Conservation (phyloP, 495 filamentous ascomycete species). For the Apodospora peruviana region DNA sequence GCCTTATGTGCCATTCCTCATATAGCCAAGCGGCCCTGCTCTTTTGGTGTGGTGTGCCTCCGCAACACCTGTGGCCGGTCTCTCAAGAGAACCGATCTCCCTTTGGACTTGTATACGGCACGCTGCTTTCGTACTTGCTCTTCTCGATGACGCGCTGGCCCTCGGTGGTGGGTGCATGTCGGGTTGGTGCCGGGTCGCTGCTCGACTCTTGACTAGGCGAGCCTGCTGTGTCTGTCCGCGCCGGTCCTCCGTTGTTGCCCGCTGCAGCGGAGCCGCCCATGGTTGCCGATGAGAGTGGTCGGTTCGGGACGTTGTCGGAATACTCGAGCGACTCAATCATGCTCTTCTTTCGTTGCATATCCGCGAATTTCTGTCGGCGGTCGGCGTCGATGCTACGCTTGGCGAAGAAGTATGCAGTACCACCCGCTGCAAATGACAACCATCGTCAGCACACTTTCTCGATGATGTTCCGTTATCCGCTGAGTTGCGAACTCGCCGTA, state of each 20-base stretch:
- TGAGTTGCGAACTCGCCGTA: no score
- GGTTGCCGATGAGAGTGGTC: constrained; percentile 29
- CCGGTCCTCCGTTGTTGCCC: constrained; percentile 28
- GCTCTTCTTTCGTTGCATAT: constrained; percentile 58
- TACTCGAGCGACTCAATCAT: constrained; percentile 56
- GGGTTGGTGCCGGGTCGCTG: constrained; percentile 78
- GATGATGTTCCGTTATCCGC: no score
- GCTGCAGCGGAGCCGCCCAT: constrained; percentile 29
- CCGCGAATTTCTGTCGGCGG: constrained; percentile 64
- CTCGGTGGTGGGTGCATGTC: constrained; percentile 74
- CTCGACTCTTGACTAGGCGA: constrained; percentile 77
- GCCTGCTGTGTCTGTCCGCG: constrained; percentile 53
- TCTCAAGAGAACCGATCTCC: constrained; percentile 72
- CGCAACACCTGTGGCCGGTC: no score
- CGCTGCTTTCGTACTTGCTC: constrained; percentile 78
- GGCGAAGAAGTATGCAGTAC: constrained; percentile 86
- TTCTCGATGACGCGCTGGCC: constrained; percentile 65
- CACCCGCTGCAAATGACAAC: constrained; percentile 57
- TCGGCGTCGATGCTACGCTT: constrained; percentile 91
- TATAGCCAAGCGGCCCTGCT: no score
- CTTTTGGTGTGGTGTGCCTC: no score
- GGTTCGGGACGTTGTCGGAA: constrained; percentile 32
- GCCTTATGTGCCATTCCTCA: no score
- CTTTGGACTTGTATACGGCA: constrained; percentile 64
- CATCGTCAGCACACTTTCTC: constrained; percentile 13